phyloP scores from a whole-genome alignment of 2,329 filamentous ascomycete species.

The Xylaria sp. region DNA sequence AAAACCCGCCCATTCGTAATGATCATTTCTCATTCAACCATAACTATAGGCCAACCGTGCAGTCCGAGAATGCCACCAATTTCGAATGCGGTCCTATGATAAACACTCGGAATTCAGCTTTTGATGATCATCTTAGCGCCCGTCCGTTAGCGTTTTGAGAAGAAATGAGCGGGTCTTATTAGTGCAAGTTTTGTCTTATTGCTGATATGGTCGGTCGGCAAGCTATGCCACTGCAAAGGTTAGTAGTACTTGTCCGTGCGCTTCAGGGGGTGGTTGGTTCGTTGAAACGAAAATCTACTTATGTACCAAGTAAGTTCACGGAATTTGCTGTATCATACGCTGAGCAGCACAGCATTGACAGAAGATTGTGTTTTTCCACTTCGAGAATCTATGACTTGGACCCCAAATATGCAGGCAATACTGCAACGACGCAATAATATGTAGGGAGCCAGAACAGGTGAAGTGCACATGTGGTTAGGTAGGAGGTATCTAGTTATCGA shows the following conservation, averaged over 20 bases:
- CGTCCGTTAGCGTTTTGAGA: conserved; percentile 10
- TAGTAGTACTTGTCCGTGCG: neutral
- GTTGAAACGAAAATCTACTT: neutral
- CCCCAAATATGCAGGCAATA: neutral
- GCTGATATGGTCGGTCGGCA: conserved; percentile 23
- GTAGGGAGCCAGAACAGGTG: neutral
- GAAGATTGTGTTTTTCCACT: conserved; percentile 7
- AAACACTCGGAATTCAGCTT: conserved; percentile 15
- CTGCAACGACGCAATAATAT: neutral
- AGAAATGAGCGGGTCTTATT: conserved; percentile 23
- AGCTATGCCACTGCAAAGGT: neutral
- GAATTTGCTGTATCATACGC: neutral
- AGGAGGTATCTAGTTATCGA: neutral
- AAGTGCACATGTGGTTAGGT: conserved; percentile 2
- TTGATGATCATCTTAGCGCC: conserved; percentile 21
- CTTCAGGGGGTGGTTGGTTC: neutral
- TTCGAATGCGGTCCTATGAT: neutral
- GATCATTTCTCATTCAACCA: neutral
- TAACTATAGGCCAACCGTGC: too few relatives aligned
- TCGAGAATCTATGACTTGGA: neutral
- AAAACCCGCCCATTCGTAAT: neutral
- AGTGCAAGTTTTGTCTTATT: conserved; percentile 8
- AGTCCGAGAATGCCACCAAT: neutral
- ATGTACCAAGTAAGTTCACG: neutral
- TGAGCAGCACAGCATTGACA: neutral